Conservation (phyloP, 352 stramenopile species). For the Pythium folliculosum region DNA sequence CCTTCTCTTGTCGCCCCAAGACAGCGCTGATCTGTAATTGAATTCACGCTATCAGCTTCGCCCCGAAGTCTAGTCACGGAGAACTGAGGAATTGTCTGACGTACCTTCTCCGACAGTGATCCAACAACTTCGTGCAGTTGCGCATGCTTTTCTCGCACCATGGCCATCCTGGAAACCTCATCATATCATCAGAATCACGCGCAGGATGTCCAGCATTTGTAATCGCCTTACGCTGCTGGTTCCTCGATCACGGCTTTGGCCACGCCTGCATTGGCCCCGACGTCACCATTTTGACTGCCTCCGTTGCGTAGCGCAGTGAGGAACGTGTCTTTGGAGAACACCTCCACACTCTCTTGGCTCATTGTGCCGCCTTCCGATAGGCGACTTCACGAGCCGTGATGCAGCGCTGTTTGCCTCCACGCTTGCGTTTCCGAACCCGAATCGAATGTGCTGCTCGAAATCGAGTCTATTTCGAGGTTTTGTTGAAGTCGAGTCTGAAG, state of each 20-base stretch:
- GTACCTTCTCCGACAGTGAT: slow-evolving; percentile 82
- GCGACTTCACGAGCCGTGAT: slow-evolving; percentile 8
- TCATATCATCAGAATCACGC: neutral
- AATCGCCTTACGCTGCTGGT: slow-evolving; percentile 41
- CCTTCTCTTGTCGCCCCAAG: slow-evolving; percentile 89
- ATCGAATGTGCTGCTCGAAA: neutral
- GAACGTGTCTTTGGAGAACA: slow-evolving; percentile 85
- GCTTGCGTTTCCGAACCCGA: neutral
- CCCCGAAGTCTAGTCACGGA: neutral
- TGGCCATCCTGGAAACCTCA: slow-evolving; percentile 55
- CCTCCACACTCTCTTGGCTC: slow-evolving; percentile 55
- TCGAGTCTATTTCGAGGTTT: neutral
- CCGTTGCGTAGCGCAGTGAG: slow-evolving; percentile 68
- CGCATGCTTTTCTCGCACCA: slow-evolving; percentile 77
- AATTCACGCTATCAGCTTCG: neutral
- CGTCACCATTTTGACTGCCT: slow-evolving; percentile 23
- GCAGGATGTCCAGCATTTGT: neutral
- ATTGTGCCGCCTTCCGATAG: slow-evolving; percentile 23
- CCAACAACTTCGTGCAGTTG: slow-evolving; percentile 82
- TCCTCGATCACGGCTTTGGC: slow-evolving; percentile 37
- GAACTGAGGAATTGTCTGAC: neutral
- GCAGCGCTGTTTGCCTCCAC: neutral
- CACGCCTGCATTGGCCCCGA: neutral
- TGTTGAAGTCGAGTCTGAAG: too few relatives aligned
- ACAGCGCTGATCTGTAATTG: slow-evolving; percentile 76